Conservation (phyloP, 345 rosid species). For the Moricandia moricandioides region DNA sequence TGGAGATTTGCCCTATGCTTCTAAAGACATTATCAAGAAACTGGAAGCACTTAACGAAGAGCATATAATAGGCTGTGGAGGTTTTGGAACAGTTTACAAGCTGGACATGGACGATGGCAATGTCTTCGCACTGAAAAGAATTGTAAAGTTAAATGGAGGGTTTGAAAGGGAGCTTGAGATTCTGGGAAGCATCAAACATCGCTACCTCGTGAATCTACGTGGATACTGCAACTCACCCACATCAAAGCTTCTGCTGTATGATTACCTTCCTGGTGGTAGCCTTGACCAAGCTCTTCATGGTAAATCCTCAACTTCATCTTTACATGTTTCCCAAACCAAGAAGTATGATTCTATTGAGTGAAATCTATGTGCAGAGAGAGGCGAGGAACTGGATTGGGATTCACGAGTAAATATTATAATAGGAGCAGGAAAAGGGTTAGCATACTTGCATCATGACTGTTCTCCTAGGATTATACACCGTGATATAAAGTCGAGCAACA, state of each 20-base stretch:
- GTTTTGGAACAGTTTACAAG: constrained; percentile 95
- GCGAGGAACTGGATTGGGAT: constrained; percentile 94
- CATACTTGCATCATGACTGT: constrained; percentile 97
- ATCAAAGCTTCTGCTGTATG: constrained; percentile 85
- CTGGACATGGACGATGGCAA: constrained; percentile 96
- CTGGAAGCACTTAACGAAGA: constrained; percentile 76
- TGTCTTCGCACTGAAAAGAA: constrained; percentile 85
- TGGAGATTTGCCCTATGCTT: constrained; percentile 92
- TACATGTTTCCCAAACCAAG: not conserved
- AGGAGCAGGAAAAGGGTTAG: constrained; percentile 97
- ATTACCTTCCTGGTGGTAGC: constrained; percentile 92
- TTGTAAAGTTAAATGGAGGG: constrained; percentile 83
- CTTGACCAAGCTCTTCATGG: constrained; percentile 96
- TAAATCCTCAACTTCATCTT: constrained; percentile 30
- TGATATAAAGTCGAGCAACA: constrained; percentile 97
- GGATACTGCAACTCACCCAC: constrained; percentile 96
- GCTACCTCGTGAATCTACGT: constrained; percentile 88
- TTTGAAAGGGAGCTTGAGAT: constrained; percentile 96
- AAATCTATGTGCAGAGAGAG: constrained; percentile 58
- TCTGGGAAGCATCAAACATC: constrained; percentile 97
- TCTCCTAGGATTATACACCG: constrained; percentile 98
- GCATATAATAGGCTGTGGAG: constrained; percentile 87
- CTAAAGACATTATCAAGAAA: not conserved
- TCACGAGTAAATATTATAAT: constrained; percentile 80
- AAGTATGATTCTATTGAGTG: not conserved